phyloP scores from a whole-genome alignment of 2,329 filamentous ascomycete species.

The Clonostachys rhizophaga region DNA sequence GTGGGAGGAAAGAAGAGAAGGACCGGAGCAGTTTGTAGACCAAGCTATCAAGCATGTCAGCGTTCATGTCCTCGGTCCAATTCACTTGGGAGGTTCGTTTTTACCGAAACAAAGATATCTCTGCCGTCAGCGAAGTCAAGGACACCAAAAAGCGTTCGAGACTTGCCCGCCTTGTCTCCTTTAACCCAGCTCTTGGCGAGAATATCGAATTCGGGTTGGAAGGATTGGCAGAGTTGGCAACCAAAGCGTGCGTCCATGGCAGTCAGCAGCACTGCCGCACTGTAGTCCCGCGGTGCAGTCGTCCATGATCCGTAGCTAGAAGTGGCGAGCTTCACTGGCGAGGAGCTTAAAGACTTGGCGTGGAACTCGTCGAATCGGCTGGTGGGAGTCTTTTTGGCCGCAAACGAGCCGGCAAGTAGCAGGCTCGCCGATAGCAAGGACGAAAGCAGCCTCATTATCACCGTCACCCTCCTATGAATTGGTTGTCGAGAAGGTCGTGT shows the following conservation, averaged over 20 bases:
- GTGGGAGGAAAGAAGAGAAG: conserved; percentile 86
- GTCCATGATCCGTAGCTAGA: conserved; percentile 71
- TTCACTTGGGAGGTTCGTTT: conserved; percentile 9
- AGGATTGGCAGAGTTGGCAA: conserved; percentile 82
- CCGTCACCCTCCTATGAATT: too few species aligned
- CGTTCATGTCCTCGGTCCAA: neutral
- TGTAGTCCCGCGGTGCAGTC: conserved; percentile 75
- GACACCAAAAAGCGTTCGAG: conserved; percentile 72
- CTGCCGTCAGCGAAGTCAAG: conserved; percentile 86
- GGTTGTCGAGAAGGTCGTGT: too few species aligned
- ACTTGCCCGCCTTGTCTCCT: conserved; percentile 71
- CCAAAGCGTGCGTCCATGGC: conserved; percentile 79
- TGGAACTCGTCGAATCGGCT: conserved; percentile 71
- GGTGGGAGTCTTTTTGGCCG: conserved; percentile 57
- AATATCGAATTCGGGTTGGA: conserved; percentile 92
- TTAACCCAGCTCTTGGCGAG: conserved; percentile 82
- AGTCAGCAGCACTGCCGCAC: conserved; percentile 77
- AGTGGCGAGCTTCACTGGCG: conserved; percentile 76
- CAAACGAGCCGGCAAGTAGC: conserved; percentile 53
- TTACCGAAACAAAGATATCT: conserved; percentile 80
- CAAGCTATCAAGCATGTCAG: conserved; percentile 54
- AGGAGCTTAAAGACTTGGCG: conserved; percentile 57
- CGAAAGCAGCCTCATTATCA: conserved; percentile 61
- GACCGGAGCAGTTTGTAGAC: conserved; percentile 90
- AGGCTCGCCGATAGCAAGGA: conserved; percentile 60